phyloP scores from a whole-genome alignment of 768 basidiomycete species.

The Naganishia randhawae region DNA sequence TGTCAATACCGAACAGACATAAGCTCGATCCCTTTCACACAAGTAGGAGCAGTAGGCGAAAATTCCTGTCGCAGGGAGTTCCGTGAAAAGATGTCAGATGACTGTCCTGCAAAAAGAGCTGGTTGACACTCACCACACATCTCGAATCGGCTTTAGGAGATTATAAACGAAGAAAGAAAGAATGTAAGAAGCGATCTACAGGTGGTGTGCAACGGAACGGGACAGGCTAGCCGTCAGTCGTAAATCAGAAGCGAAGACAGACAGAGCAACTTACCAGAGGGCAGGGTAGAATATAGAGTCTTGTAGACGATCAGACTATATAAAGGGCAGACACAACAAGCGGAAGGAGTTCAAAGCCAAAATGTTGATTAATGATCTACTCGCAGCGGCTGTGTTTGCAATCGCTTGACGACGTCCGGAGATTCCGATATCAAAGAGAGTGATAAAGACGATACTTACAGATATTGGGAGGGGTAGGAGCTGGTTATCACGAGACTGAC shows the following conservation, averaged over 20 bases:
- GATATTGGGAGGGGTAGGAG: not conserved
- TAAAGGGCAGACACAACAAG: not conserved
- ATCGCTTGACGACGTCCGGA: no score
- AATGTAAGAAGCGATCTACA: conserved; percentile 14
- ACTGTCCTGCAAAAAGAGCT: not conserved
- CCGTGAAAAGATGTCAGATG: not conserved
- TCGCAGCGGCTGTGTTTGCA: not conserved
- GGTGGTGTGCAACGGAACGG: not conserved
- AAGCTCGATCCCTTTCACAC: conserved; percentile 89
- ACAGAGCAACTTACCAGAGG: not conserved
- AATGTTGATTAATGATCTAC: conserved; percentile 20
- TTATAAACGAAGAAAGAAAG: not conserved
- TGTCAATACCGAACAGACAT: conserved; percentile 82
- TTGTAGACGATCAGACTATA: not conserved
- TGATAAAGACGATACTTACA: not conserved
- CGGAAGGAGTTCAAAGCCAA: not conserved
- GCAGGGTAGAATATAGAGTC: not conserved
- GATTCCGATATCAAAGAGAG: no score
- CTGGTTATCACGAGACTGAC: not conserved
- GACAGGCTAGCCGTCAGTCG: not conserved
- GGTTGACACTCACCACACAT: not conserved
- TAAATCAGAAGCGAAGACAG: not conserved
- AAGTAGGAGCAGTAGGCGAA: conserved; percentile 93
- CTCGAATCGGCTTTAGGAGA: not conserved
- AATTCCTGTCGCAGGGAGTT: conserved; percentile 61